A percentile compares a stretch with the other conserved stretches of the same genome.
phyloP scores from a whole-genome alignment of 1,139 yeast species.

The Saccharomyces hybrid region DNA sequence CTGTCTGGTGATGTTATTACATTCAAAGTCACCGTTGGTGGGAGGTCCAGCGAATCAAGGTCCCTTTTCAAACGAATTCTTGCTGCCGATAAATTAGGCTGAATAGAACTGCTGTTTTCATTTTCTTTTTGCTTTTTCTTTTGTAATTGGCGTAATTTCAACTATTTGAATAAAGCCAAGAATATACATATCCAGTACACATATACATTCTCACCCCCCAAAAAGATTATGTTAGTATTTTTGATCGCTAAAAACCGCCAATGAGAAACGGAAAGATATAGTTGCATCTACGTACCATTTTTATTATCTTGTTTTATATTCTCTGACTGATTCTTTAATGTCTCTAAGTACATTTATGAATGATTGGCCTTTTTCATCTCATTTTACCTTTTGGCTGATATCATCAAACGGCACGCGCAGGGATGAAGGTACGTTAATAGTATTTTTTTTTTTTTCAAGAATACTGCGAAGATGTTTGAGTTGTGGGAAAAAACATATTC shows the following conservation, averaged over 20 bases:
- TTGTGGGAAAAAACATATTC: not conserved
- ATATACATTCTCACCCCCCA: not conserved
- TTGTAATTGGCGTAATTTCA: constrained; percentile 53
- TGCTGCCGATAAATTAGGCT: constrained; percentile 37
- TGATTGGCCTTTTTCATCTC: not conserved
- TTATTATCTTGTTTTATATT: not conserved
- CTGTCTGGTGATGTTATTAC: constrained; percentile 52
- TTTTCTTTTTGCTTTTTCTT: constrained; percentile 45
- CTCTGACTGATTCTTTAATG: not conserved
- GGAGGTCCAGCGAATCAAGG: constrained; percentile 60
- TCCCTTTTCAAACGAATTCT: constrained; percentile 47
- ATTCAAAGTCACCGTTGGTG: constrained; percentile 49
- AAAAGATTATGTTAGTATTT: not conserved
- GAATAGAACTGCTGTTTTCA: not conserved
- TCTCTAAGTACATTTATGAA: not conserved
- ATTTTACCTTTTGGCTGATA: not conserved
- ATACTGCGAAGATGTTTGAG: not conserved
- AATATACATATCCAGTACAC: not conserved
- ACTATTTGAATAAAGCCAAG: constrained; percentile 23
- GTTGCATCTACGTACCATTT: not conserved
- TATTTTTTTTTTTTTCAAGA: not conserved
- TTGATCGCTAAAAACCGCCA: not conserved
- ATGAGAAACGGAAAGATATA: not conserved
- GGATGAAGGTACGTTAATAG: not conserved
- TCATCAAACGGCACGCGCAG: not conserved